A percentile compares a stretch with the other conserved stretches of the same genome.
These are phyloP conservation scores for Russula earlei DNA, from an alignment of 768 basidiomycete species.

Conservation along the genomic window DNA sequence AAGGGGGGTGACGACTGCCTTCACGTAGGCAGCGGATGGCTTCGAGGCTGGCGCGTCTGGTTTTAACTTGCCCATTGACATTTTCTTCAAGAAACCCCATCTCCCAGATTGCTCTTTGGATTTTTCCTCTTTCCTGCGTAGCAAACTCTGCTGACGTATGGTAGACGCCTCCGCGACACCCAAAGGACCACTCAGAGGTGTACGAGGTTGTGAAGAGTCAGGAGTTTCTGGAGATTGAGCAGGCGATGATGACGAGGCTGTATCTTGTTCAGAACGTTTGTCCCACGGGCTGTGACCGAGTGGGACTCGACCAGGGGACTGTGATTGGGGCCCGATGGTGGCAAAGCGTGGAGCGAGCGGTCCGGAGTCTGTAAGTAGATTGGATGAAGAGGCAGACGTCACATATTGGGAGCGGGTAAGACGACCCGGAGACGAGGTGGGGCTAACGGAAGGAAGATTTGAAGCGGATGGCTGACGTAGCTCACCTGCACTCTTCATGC, in stretches of 20 bases:
- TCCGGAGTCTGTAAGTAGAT: conserved; percentile 40
- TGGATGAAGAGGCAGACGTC: conserved; percentile 61
- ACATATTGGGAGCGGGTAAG: conserved; percentile 41
- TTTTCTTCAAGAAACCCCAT: conserved; percentile 97
- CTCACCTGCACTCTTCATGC: conserved; percentile 83
- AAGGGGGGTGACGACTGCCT: conserved; percentile 22
- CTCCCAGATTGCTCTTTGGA: conserved; percentile 49
- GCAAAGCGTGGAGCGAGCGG: conserved; percentile 49
- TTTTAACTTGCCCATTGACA: conserved; percentile 93
- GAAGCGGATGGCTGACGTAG: conserved; percentile 42
- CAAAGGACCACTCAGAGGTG: neutral
- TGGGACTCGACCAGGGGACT: conserved; percentile 32
- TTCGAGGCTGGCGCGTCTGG: conserved; percentile 39
- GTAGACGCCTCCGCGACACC: neutral
- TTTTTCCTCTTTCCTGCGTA: conserved; percentile 19
- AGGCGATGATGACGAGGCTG: neutral
- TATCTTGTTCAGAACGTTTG: neutral
- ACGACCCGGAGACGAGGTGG: conserved; percentile 31
- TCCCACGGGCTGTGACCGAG: conserved; percentile 43
- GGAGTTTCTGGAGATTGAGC: neutral
- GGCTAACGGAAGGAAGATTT: conserved; percentile 20
- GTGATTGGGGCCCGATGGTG: conserved; percentile 50
- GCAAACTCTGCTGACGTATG: conserved; percentile 15
- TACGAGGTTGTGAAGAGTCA: neutral
- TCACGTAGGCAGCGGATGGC: conserved; percentile 30